Evolutionary conservation across 2,329 filamentous ascomycete species (phyloP), one percentile per base, ranked within the genome.

Genomic region (Tolypocladium capitatum): DNA sequence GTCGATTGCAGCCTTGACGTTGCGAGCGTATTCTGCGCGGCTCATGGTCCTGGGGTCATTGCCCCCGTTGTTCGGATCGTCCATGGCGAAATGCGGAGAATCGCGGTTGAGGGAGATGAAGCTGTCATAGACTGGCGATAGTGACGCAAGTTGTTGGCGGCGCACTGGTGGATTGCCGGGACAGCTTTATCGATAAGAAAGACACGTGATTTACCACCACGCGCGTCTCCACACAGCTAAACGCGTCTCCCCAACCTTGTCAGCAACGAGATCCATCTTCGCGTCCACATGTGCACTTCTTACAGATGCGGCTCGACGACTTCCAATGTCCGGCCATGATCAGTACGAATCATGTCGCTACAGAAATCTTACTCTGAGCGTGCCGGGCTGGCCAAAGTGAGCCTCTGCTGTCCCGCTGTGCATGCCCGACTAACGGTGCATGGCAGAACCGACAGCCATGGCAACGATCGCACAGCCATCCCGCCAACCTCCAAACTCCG

Each of bases 391-490:
- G 54, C 56, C 43, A 67, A 61, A 55, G 66, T 68, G 57, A 51
- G 56, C 44, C 27, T 44, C 30, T 27, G 16, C 30, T 42, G 38
- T 28, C 16, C 41, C 14, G 44, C 32, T 51, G 49, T 50, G 50
- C 30, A 24, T 51, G 43, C 48, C 36, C 44, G 36, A 49, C 47
- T 52, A 38, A 52, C 32, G 14, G 33, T 42, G 42, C n/a, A 13
- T 41, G 52, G 44, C 50, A 70, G 61, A 62, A 68, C 35, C 64
- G 66, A 49, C 63, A 64, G 45, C 68, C 69, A 58, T 80, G 76
- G 76, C 70, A 73, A 56, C 70, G 76, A 56, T 72, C 73, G 30
- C 74, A 70, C 54, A 78, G 72, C 58, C 68, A 76, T 57, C 69
- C 74, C 5, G 59, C 65, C 42, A 63, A 62, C 36, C 56, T 58